These are phyloP conservation scores for Lyophyllum atratum DNA, from an alignment of 768 basidiomycete species.

Conservation along the genomic window DNA sequence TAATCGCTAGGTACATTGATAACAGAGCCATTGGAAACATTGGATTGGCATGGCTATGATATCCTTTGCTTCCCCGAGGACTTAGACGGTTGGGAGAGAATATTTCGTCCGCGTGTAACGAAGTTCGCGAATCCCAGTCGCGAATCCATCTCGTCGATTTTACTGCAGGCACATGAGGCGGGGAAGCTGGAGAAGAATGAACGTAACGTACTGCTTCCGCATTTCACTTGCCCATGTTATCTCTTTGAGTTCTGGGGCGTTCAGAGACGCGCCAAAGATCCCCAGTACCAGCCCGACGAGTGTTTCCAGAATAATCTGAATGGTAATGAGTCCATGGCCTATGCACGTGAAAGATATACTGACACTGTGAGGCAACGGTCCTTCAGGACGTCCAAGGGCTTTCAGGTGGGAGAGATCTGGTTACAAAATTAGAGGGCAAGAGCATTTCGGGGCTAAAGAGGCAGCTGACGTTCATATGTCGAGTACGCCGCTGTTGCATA, in stretches of 20 bases:
- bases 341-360: constrained; percentile 10
- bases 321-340: not conserved
- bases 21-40: too few relatives aligned
- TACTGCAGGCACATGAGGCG: constrained; percentile 38
- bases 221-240: constrained; percentile 92
- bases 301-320: constrained; percentile 69
- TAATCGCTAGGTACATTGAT: too few relatives aligned
- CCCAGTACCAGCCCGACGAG: constrained; percentile 65
- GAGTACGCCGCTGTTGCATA: constrained; percentile 67
- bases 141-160: constrained; percentile 78
- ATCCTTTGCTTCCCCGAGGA: not conserved
- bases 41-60: not conserved
- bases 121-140: constrained; percentile 64
- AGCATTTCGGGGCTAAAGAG: not conserved
- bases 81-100: constrained; percentile 30
- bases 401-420: constrained; percentile 78
- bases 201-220: constrained; percentile 63
- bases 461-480: constrained; percentile 70
- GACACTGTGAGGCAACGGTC: constrained; percentile 65
- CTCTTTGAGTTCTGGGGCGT: constrained; percentile 69
- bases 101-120: constrained; percentile 56
- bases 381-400: constrained; percentile 72
- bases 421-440: constrained; percentile 1
- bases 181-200: constrained; percentile 1
- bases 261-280: constrained; percentile 71